phyloP scores from a whole-genome alignment of 371 early-diverging fungal species.

The Smittium culicis region DNA sequence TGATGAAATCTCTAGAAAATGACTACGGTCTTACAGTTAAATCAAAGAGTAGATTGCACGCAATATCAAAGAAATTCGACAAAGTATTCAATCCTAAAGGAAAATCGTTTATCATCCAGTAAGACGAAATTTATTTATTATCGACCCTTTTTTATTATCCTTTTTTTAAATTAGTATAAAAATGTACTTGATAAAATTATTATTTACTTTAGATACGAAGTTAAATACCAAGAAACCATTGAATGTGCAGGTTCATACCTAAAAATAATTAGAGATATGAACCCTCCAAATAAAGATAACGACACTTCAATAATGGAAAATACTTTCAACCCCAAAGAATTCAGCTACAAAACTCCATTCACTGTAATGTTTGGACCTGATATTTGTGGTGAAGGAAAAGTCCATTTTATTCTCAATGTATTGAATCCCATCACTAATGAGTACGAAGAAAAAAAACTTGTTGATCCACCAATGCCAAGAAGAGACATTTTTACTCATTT shows the following conservation, averaged over 20 bases:
- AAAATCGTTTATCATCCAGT: slow-evolving; percentile 71
- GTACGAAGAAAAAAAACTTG: slow-evolving; percentile 63
- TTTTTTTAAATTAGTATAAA: slow-evolving; percentile 16
- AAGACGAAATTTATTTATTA: neutral
- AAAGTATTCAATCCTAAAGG: slow-evolving; percentile 36
- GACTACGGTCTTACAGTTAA: slow-evolving; percentile 58
- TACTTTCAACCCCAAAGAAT: slow-evolving; percentile 35
- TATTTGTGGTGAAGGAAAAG: slow-evolving; percentile 85
- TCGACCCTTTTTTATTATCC: neutral
- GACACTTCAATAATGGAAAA: slow-evolving; percentile 18
- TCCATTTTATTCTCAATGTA: slow-evolving; percentile 91
- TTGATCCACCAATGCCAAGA: slow-evolving; percentile 45
- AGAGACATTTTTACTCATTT: slow-evolving; percentile 63
- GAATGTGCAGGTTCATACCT: slow-evolving; percentile 96
- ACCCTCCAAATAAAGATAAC: neutral
- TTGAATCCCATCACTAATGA: slow-evolving; percentile 53
- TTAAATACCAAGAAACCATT: slow-evolving; percentile 83
- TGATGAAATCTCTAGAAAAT: slow-evolving; percentile 38
- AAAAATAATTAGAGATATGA: slow-evolving; percentile 51
- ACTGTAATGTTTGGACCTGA: slow-evolving; percentile 95
- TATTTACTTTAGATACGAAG: no score
- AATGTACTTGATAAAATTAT: neutral
- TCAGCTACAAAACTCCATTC: slow-evolving; percentile 81
- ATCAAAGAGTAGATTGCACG: slow-evolving; percentile 48
- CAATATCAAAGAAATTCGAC: slow-evolving; percentile 43